These are phyloP conservation scores for Xylariaceae sp. DNA, from an alignment of 2,329 filamentous ascomycete genomes.

Conservation along the genomic window DNA sequence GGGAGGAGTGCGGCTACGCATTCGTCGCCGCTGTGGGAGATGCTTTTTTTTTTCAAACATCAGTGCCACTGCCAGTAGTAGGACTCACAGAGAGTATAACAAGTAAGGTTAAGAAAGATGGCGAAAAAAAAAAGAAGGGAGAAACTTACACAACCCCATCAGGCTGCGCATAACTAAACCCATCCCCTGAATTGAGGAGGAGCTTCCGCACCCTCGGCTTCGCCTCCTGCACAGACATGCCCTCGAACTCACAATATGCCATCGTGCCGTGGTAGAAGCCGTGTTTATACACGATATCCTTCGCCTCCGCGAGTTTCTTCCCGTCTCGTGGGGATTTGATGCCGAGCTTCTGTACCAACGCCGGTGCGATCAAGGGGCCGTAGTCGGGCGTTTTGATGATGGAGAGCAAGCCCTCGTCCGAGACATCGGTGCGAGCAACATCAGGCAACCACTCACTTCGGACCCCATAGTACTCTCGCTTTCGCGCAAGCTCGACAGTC, in stretches of 20 bases:
- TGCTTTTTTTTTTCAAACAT: too few relatives aligned
- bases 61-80: too few relatives aligned
- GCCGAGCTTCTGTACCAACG: constrained; percentile 44
- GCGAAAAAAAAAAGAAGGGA: too few relatives aligned
- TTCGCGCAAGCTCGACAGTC: constrained; percentile 81
- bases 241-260: constrained; percentile 80
- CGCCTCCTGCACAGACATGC: constrained; percentile 76
- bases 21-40: constrained; percentile 83
- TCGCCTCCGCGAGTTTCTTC: constrained; percentile 85
- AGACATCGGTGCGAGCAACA: too few relatives aligned
- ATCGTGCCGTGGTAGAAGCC: constrained; percentile 94
- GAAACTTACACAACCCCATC: constrained; percentile 66
- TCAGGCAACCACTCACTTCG: constrained; percentile 95
- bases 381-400: constrained; percentile 86
- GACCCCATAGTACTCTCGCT: constrained; percentile 92
- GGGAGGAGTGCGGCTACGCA: constrained; percentile 91
- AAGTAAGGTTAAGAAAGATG: too few relatives aligned
- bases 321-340: constrained; percentile 95
- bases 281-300: constrained; percentile 94
- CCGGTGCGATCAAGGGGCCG: constrained; percentile 47
- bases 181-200: constrained; percentile 69
- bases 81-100: too few relatives aligned
- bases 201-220: constrained; percentile 79
- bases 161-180: constrained; percentile 89
- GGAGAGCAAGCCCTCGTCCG: constrained; percentile 80